Percentiles rank a stretch among this genome's conserved stretches.
Conservation (phyloP, 129 eudicot species). For the Tagetes patula region DNA sequence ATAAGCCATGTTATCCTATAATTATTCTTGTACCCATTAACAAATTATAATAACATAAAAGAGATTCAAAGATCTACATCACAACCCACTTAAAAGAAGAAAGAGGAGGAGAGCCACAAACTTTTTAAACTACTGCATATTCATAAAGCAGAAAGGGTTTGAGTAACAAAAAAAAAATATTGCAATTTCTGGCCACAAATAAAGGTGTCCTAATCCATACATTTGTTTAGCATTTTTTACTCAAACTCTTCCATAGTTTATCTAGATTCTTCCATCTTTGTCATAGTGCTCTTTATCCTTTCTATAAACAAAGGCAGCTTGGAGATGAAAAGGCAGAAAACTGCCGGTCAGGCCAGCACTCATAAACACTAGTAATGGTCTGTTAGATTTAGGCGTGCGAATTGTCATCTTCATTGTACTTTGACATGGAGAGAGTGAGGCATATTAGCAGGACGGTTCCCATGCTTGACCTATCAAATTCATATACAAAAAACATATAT, state of each 20-base stretch:
- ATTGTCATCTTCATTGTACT: slow-evolving; percentile 15
- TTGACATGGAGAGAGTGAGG: slow-evolving; percentile 16
- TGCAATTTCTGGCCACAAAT: slow-evolving; percentile 12
- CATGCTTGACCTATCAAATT: slow-evolving; percentile 7
- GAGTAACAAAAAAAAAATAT: background rate
- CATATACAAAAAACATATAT: background rate
- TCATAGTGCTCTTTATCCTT: slow-evolving; percentile 8
- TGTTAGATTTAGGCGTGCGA: slow-evolving; percentile 5
- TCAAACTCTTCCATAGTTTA: background rate
- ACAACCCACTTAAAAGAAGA: background rate
- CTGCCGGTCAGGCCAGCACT: background rate
- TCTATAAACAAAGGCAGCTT: background rate
- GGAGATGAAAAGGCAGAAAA: background rate
- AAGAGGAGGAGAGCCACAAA: background rate
- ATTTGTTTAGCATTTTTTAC: background rate
- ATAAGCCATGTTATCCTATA: background rate
- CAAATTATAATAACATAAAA: background rate
- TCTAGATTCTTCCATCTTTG: slow-evolving; percentile 10
- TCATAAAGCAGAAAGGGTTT: background rate
- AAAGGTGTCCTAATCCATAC: background rate
- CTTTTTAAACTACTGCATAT: background rate
- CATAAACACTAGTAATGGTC: slow-evolving; percentile 2
- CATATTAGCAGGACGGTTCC: slow-evolving; percentile 17
- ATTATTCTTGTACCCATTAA: background rate
- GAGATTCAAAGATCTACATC: background rate